Base-by-base conservation (phyloP, 176 grass and related monocot species). In the Cymbopogon citratus region DNA sequence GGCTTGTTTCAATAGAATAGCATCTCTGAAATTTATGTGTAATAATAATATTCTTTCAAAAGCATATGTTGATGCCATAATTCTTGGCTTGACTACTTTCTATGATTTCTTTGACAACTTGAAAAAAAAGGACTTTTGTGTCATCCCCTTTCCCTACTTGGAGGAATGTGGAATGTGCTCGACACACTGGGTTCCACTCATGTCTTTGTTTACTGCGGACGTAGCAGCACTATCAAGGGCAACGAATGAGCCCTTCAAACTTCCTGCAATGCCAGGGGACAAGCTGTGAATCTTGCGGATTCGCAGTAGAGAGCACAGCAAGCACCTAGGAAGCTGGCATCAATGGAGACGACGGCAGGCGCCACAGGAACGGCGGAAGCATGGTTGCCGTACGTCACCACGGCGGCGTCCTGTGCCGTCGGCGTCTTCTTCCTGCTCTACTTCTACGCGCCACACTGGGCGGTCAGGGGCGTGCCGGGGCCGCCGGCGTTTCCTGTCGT, bases 371-470 rank as follows among this genome's bases (percentile, higher is more conserved):
- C 13, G 2, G 2, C 11, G 7, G 72, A 16, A 26, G 18, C 72
- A 80, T 84, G 65, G 81, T 9, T 86, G 29, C 44, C 76, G 41
- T 85, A 39, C 73, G 7, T 73, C 52, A 43, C 71, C 62, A 46
- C 63, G 35, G 7, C 36, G 79, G 41, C 54, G 29, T 68, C 73
- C 69, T 80, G 75, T 51, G 44, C 79, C 69, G 70, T 66, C 67
- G 76, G 48, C 71, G 48, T 87, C 36, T 43, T 89, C 36, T 84
- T 85, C 28, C 21, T 88, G n/a, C 39, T 92, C 25, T 90, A 95
- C 85, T 90, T 88, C 71, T 95, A 92, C 82, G 77, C 84, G 46
- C 90, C 87, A 18, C 88, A 76, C 70, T 95, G 87, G 85, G 81
- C 34, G 12, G 39, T 95, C 46, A 74, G 90, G 44, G 71, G 61